phyloP scores from a whole-genome alignment of 2,329 filamentous ascomycete genomes.

The Blastomyces gilchristii region DNA sequence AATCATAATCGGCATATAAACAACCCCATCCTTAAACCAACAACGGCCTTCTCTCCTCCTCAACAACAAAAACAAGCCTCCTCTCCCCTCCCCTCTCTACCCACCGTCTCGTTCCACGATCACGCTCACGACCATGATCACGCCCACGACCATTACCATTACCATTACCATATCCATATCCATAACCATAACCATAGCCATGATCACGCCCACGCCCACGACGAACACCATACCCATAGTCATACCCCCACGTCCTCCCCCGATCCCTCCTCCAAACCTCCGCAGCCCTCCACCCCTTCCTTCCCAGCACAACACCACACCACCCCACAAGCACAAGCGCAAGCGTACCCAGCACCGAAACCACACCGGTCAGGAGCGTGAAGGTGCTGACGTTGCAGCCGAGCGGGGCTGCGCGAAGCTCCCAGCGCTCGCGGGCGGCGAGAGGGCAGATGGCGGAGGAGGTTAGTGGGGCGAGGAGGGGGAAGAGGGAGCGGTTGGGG shows the following conservation, averaged over 20 bases:
- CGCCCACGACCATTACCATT: too few relatives aligned
- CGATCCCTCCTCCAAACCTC: conserved; percentile 10
- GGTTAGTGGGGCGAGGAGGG: conserved; percentile 30
- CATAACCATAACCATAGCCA: too few relatives aligned
- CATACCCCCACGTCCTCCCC: too few relatives aligned
- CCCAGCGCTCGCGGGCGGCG: conserved; percentile 33
- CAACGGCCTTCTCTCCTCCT: conserved; percentile 22
- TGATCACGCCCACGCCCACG: neutral
- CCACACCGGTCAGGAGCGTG: conserved; percentile 28
- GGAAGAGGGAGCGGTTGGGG: conserved; percentile 27
- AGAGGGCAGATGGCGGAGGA: conserved; percentile 31
- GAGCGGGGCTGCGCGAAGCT: conserved; percentile 30
- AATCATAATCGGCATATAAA: neutral
- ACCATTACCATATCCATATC: too few relatives aligned
- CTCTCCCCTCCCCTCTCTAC: conserved; percentile 11
- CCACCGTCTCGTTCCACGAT: conserved; percentile 9
- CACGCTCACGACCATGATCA: neutral
- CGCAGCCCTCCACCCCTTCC: conserved; percentile 12
- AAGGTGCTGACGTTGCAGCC: conserved; percentile 34
- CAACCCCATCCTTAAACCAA: conserved; percentile 14
- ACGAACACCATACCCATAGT: neutral
- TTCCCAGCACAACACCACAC: conserved; percentile 16
- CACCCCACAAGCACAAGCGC: conserved; percentile 17
- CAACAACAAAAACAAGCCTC: neutral
- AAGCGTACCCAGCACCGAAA: conserved; percentile 25